Evolutionary conservation across 2,329 filamentous ascomycete genomes (phyloP).

Genomic region (Chaetomium sp.): DNA sequence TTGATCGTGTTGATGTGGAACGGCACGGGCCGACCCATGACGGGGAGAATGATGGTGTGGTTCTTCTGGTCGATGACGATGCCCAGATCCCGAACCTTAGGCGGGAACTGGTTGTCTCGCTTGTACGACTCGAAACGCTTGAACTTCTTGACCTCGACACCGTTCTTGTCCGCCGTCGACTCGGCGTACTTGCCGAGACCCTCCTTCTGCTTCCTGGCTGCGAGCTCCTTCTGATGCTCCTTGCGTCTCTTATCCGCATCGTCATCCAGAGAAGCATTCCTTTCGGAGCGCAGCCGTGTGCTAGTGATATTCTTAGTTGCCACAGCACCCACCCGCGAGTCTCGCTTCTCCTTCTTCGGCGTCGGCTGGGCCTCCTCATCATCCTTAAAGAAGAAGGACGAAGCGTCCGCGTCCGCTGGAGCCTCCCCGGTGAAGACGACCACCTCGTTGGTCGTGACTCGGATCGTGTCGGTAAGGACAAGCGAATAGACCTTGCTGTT

Average conservation of each 20-base stretch:
- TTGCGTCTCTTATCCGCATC: slow-evolving; percentile 81
- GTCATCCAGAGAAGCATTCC: slow-evolving; percentile 80
- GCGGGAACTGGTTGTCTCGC: slow-evolving; percentile 87
- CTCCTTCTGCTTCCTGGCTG: slow-evolving; percentile 81
- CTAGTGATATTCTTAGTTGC: slow-evolving; percentile 94
- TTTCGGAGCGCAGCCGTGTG: slow-evolving; percentile 84
- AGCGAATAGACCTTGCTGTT: slow-evolving; percentile 84
- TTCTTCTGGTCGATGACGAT: slow-evolving; percentile 91
- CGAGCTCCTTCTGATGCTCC: slow-evolving; percentile 86
- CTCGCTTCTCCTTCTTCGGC: slow-evolving; percentile 87
- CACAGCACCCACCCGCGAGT: slow-evolving; percentile 74
- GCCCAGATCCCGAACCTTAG: slow-evolving; percentile 73
- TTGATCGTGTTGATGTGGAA: slow-evolving; percentile 99
- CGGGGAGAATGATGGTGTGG: slow-evolving; percentile 81
- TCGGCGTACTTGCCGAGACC: slow-evolving; percentile 81
- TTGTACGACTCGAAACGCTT: slow-evolving; percentile 99
- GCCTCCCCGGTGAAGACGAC: slow-evolving; percentile 93
- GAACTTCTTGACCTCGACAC: slow-evolving; percentile 94
- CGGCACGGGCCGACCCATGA: slow-evolving; percentile 94
- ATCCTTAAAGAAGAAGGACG: slow-evolving; percentile 98
- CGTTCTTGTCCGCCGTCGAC: slow-evolving; percentile 76
- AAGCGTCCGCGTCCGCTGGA: slow-evolving; percentile 82
- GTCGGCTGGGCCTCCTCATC: slow-evolving; percentile 80
- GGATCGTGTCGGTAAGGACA: slow-evolving; percentile 86
- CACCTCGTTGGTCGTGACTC: slow-evolving; percentile 70